These are phyloP conservation scores for Pleurotus salmoneostramineus DNA, from an alignment of 768 basidiomycete genomes.

Conservation along the genomic window DNA sequence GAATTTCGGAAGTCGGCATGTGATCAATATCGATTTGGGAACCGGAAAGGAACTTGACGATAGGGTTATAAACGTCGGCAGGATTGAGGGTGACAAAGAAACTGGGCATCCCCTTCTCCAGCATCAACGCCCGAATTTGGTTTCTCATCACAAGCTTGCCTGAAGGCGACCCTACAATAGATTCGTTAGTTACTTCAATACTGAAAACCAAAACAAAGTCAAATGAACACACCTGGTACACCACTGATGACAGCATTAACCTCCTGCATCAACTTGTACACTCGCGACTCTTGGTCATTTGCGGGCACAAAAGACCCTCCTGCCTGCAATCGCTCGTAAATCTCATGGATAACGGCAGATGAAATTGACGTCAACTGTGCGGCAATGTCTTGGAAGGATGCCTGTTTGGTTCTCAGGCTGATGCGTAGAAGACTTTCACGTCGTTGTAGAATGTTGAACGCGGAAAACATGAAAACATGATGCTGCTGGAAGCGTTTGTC, in stretches of 20 bases:
- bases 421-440: constrained; percentile 25
- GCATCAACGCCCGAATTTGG: constrained; percentile 31
- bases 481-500: constrained; percentile 33
- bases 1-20: constrained; percentile 19
- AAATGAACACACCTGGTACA: no score
- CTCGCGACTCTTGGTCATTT: constrained; percentile 23
- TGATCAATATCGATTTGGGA: constrained; percentile 30
- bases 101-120: constrained; percentile 28
- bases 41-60: constrained; percentile 35
- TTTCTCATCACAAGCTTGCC: constrained; percentile 26
- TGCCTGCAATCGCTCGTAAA: constrained; percentile 16
- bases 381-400: constrained; percentile 21
- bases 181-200: constrained; percentile 7
- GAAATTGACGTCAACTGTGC: constrained; percentile 18
- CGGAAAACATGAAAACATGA: constrained; percentile 36
- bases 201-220: no score
- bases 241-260: constrained; percentile 8
- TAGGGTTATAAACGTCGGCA: constrained; percentile 35
- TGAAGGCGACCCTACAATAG: constrained; percentile 26
- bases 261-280: constrained; percentile 17
- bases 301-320: constrained; percentile 15
- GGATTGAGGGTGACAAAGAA: constrained; percentile 46
- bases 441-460: constrained; percentile 36
- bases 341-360: constrained; percentile 16
- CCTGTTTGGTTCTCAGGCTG: constrained; percentile 21